Evolutionary conservation across 2,329 filamentous ascomycete species (phyloP).

Genomic region (Chrysosporium queenslandicum): DNA sequence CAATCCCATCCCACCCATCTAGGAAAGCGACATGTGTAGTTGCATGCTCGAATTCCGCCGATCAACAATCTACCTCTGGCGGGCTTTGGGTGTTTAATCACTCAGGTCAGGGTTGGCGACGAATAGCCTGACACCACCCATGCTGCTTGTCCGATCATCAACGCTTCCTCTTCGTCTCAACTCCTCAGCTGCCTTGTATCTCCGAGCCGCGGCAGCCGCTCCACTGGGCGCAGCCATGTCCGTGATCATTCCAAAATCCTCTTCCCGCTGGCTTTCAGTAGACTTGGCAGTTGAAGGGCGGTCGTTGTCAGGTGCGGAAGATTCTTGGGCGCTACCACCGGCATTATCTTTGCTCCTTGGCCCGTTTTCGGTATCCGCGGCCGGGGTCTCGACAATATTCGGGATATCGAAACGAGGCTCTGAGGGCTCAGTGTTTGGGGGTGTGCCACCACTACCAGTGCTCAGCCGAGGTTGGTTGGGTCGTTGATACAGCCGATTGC

Average conservation of each 20-base stretch:
- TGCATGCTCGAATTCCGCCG: neutral
- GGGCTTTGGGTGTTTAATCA: conserved; percentile 24
- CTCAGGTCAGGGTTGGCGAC: conserved; percentile 42
- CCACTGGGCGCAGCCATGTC: conserved; percentile 41
- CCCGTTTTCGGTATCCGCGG: conserved; percentile 19
- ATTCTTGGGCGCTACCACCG: conserved; percentile 13
- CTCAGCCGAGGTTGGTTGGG: conserved; percentile 29
- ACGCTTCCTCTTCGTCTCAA: conserved; percentile 40
- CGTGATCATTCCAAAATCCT: conserved; percentile 46
- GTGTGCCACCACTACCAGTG: conserved; percentile 44
- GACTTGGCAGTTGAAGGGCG: conserved; percentile 27
- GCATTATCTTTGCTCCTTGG: neutral
- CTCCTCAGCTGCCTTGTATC: conserved; percentile 36
- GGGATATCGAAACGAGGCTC: conserved; percentile 29
- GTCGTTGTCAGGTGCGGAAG: neutral
- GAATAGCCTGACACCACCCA: conserved; percentile 39
- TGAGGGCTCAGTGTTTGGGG: conserved; percentile 35
- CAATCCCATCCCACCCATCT: neutral
- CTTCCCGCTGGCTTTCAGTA: conserved; percentile 36
- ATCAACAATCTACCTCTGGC: too few relatives aligned
- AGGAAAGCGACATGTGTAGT: neutral
- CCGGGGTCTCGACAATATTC: conserved; percentile 34
- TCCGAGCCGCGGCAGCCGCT: conserved; percentile 30
- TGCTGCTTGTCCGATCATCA: conserved; percentile 40
- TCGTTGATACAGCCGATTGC: conserved; percentile 33